Evolutionary conservation across 345 rosid genomes (phyloP).

Genomic region (Syzygium grande): DNA sequence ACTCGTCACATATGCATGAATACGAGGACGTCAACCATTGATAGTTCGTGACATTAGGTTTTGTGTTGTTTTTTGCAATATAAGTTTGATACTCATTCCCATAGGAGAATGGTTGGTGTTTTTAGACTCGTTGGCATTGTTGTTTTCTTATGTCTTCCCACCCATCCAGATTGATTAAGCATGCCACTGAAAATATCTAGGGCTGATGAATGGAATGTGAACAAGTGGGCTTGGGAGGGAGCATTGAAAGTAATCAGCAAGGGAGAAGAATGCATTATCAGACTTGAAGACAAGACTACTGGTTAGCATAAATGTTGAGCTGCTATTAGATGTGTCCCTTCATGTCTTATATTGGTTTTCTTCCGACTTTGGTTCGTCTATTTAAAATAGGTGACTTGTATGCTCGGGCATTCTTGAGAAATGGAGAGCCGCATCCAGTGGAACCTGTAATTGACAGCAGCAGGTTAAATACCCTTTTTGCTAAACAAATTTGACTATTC

Average conservation of each 20-base stretch:
- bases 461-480: slow-evolving; percentile 44
- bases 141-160: not conserved
- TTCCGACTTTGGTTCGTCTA: not conserved
- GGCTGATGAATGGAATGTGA: slow-evolving; percentile 99
- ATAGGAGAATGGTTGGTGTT: not conserved
- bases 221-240: slow-evolving; percentile 99
- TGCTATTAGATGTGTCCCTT: not conserved
- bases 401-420: slow-evolving; percentile 89
- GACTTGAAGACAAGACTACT: slow-evolving; percentile 84
- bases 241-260: slow-evolving; percentile 73
- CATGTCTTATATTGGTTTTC: not conserved
- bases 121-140: not conserved
- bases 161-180: not conserved
- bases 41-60: not conserved
- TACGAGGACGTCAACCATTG: not conserved
- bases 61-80: not conserved
- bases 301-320: slow-evolving; percentile 26
- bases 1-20: not conserved
- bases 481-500: not conserved
- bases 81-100: not conserved
- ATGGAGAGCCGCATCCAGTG: slow-evolving; percentile 92
- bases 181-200: slow-evolving; percentile 23
- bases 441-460: slow-evolving; percentile 98
- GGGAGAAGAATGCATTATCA: slow-evolving; percentile 96
- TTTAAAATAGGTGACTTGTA: slow-evolving; percentile 62